Conservation (phyloP, 306 rosid species). For the Casuarina cunninghamiana region DNA sequence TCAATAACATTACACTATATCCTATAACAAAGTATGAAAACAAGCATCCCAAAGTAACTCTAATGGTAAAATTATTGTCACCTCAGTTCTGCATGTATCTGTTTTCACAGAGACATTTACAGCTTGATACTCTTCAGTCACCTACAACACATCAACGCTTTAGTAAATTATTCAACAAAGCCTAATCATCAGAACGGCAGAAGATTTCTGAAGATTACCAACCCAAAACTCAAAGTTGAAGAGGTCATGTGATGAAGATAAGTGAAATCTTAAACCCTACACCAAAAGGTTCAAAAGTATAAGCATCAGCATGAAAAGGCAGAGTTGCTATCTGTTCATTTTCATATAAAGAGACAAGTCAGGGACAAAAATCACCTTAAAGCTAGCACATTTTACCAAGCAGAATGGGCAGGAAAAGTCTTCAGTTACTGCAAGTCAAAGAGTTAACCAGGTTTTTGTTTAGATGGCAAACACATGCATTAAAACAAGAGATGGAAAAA, state of each 20-base stretch:
- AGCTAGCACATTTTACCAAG: slow-evolving; percentile 70
- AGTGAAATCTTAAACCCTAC: slow-evolving; percentile 78
- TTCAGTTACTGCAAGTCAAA: slow-evolving; percentile 66
- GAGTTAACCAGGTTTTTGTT: slow-evolving; percentile 4
- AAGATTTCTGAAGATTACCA: slow-evolving; percentile 41
- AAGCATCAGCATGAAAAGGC: slow-evolving; percentile 23
- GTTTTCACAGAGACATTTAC: slow-evolving; percentile 64
- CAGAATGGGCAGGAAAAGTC: slow-evolving; percentile 85
- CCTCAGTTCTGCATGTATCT: slow-evolving; percentile 54
- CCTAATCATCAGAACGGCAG: slow-evolving; percentile 20
- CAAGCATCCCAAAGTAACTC: not conserved
- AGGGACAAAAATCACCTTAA: slow-evolving; percentile 55
- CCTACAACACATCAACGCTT: slow-evolving; percentile 55
- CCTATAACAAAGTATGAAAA: not conserved
- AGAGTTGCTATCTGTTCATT: slow-evolving; percentile 16
- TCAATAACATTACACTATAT: not conserved
- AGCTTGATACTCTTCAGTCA: slow-evolving; percentile 61
- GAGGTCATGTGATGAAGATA: slow-evolving; percentile 68
- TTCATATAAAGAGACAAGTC: slow-evolving; percentile 12
- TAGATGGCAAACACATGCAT: not conserved
- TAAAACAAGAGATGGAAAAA: not conserved
- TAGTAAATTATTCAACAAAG: slow-evolving; percentile 21
- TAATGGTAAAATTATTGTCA: slow-evolving; percentile 35
- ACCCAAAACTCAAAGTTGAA: slow-evolving; percentile 88
- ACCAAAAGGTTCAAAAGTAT: slow-evolving; percentile 21